phyloP scores from a whole-genome alignment of 192 early-diverging fungal genomes.

The Coemansia sp. region DNA sequence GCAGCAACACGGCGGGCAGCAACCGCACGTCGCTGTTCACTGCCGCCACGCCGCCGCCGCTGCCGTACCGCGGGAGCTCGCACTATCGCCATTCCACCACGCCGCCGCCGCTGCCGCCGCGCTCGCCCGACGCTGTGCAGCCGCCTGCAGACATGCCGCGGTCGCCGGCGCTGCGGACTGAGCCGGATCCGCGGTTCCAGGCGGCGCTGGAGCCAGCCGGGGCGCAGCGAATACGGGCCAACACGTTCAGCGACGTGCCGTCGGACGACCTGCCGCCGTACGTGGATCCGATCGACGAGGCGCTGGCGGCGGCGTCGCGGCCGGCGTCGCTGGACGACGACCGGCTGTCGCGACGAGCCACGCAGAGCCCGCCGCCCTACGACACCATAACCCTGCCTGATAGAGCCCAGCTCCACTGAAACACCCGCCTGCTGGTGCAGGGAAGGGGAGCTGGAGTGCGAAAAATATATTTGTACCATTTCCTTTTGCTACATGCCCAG shows the following conservation, averaged over 20 bases:
- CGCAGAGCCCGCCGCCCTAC: conserved; percentile 33
- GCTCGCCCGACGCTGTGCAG: background rate
- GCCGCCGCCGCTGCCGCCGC: background rate
- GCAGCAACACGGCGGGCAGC: background rate
- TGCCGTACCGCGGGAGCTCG: background rate
- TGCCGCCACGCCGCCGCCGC: background rate
- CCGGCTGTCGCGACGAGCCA: background rate
- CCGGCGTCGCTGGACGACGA: background rate
- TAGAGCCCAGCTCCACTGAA: background rate
- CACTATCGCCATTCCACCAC: background rate
- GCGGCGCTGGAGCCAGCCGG: conserved; percentile 5
- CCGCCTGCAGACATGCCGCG: background rate
- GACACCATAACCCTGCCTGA: conserved; percentile 13
- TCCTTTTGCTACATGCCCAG: conserved; percentile 38
- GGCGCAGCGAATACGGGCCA: conserved; percentile 17
- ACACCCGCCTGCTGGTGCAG: too few species aligned
- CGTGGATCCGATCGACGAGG: conserved; percentile 46
- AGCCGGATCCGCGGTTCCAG: background rate
- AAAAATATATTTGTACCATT: too few species aligned
- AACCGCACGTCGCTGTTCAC: conserved; percentile 5
- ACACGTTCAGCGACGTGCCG: conserved; percentile 37
- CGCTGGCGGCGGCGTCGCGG: conserved; percentile 5
- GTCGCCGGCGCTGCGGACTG: background rate
- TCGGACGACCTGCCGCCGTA: conserved; percentile 45
- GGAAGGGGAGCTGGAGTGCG: too few species aligned